These are phyloP conservation scores for Chaetoceros tenuissimus DNA, from an alignment of 108 stramenopile species.

Conservation along the genomic window DNA sequence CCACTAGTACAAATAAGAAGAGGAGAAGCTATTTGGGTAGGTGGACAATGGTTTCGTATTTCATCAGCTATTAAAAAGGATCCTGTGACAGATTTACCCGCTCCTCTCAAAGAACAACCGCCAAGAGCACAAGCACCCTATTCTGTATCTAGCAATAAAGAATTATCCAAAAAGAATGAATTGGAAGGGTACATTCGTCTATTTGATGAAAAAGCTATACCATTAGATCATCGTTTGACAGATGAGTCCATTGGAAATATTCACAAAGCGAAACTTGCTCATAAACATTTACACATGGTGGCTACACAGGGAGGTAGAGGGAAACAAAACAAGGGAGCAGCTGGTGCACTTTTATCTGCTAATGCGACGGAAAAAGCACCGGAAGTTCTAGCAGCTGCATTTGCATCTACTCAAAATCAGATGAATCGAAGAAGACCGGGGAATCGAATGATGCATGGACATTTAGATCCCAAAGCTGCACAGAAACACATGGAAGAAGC, in stretches of 20 bases:
- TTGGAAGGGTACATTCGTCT: conserved; percentile 71
- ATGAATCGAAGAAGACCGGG: conserved; percentile 27
- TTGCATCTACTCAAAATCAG: conserved; percentile 15
- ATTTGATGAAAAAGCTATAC: conserved; percentile 43
- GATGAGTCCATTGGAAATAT: conserved; percentile 40
- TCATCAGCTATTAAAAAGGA: conserved; percentile 60
- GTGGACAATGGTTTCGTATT: conserved; percentile 78
- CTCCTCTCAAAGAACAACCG: conserved; percentile 56
- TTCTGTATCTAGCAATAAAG: conserved; percentile 50
- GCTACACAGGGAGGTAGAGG: conserved; percentile 34
- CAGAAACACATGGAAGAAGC: conserved; percentile 13
- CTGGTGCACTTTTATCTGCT: conserved; percentile 44
- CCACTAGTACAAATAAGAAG: conserved; percentile 60
- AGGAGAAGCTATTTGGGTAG: conserved; percentile 72
- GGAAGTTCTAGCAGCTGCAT: conserved; percentile 34
- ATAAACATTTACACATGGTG: conserved; percentile 47
- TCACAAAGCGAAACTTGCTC: conserved; percentile 47
- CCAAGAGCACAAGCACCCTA: conserved; percentile 67
- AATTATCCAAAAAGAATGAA: conserved; percentile 63
- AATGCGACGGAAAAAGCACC: conserved; percentile 66
- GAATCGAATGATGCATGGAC: conserved; percentile 19
- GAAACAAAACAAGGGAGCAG: conserved; percentile 27
- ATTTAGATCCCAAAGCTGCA: conserved; percentile 2
- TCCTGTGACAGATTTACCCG: no score
- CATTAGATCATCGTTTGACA: conserved; percentile 48